phyloP scores from a whole-genome alignment of 768 basidiomycete genomes.

The Russula brevipes region DNA sequence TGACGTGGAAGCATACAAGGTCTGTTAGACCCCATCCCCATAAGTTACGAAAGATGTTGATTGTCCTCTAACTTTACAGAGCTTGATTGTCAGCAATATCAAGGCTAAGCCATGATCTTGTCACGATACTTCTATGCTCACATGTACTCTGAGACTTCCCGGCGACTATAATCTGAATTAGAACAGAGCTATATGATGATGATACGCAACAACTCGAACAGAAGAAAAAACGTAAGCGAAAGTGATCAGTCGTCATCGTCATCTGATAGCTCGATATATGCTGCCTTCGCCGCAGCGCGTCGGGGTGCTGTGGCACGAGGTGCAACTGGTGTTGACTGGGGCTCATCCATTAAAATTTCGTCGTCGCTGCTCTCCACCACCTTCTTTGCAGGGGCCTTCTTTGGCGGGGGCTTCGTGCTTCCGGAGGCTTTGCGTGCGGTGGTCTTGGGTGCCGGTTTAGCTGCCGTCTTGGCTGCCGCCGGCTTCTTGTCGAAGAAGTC shows the following conservation, averaged over 20 bases:
- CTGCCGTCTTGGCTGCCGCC: slow-evolving; percentile 13
- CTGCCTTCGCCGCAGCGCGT: slow-evolving; percentile 44
- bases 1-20: slow-evolving; percentile 92
- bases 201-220: slow-evolving; percentile 31
- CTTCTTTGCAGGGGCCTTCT: slow-evolving; percentile 29
- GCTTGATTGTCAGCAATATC: slow-evolving; percentile 32
- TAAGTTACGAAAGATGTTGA: not conserved
- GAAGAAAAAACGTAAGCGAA: slow-evolving; percentile 40
- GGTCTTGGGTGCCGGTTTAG: slow-evolving; percentile 19
- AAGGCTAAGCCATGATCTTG: slow-evolving; percentile 31
- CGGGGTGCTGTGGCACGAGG: slow-evolving; percentile 40
- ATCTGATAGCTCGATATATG: slow-evolving; percentile 41
- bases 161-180: not conserved
- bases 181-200: not conserved
- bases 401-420: slow-evolving; percentile 42
- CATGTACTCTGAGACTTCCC: slow-evolving; percentile 5
- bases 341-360: slow-evolving; percentile 39
- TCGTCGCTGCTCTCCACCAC: slow-evolving; percentile 40
- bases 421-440: slow-evolving; percentile 47
- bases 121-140: not conserved
- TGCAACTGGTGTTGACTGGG: slow-evolving; percentile 37
- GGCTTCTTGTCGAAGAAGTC: slow-evolving; percentile 55
- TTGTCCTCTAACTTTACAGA: not conserved
- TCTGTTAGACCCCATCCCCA: slow-evolving; percentile 28
- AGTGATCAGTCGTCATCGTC: slow-evolving; percentile 39